Evolutionary conservation across 371 early-diverging fungal genomes (phyloP).

Genomic region (Nematocida minor): DNA sequence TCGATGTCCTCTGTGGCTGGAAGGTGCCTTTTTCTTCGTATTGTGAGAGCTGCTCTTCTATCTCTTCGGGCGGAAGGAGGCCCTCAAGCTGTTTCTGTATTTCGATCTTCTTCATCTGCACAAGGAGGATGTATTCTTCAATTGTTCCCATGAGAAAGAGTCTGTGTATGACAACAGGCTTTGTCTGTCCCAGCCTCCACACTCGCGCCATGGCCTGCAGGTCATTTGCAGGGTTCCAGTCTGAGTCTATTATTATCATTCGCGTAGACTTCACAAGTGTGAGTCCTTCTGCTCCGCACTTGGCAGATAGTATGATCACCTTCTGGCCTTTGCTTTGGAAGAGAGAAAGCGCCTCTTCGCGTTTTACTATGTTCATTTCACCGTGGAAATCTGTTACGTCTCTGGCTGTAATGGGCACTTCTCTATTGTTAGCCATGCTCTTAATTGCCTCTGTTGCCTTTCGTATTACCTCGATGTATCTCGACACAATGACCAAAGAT

Average conservation of each 20-base stretch:
- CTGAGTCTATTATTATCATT: constrained; percentile 83
- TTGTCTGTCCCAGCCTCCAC: constrained; percentile 84
- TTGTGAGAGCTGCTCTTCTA: constrained; percentile 32
- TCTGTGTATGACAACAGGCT: constrained; percentile 36
- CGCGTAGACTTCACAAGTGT: constrained; percentile 86
- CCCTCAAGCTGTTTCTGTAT: constrained; percentile 36
- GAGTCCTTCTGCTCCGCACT: constrained; percentile 68
- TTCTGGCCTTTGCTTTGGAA: constrained; percentile 36
- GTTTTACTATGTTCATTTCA: constrained; percentile 17
- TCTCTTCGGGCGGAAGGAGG: not conserved
- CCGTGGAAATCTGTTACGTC: constrained; percentile 37
- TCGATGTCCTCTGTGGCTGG: not conserved
- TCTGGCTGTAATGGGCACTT: not conserved
- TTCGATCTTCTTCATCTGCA: constrained; percentile 47
- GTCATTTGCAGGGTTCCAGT: constrained; percentile 92
- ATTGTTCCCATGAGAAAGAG: constrained; percentile 48
- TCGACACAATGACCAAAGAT: constrained; percentile 26
- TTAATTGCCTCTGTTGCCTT: not conserved
- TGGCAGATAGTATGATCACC: constrained; percentile 46
- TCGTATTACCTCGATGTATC: constrained; percentile 22
- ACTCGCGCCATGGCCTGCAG: constrained; percentile 82
- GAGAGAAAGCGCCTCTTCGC: constrained; percentile 17
- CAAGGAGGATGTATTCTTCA: constrained; percentile 43
- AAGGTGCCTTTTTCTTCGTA: not conserved
- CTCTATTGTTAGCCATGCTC: not conserved